Evolutionary conservation across 192 early-diverging fungal genomes (phyloP).

Genomic region (Funneliformis geosporum): DNA sequence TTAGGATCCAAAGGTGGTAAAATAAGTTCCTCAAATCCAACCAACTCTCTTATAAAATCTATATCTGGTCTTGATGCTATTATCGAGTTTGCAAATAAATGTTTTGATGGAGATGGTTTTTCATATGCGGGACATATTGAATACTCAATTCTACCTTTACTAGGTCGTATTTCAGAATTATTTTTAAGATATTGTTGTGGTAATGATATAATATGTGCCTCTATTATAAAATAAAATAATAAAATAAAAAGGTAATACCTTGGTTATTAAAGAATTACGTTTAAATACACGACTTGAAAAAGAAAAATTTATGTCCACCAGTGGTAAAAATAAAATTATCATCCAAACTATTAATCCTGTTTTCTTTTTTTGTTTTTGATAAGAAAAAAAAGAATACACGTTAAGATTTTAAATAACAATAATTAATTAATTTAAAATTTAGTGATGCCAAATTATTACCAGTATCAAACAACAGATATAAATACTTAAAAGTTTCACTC

Average conservation of each 20-base stretch:
- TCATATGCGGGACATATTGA: conserved; percentile 35
- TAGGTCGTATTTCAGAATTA: background rate
- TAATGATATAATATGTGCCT: conserved; percentile 61
- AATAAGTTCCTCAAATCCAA: conserved; percentile 36
- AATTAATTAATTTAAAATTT: background rate
- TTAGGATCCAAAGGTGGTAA: conserved; percentile 37
- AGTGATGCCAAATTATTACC: conserved; percentile 43
- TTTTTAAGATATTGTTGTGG: conserved; percentile 32
- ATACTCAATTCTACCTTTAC: background rate
- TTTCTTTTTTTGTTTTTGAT: conserved; percentile 43
- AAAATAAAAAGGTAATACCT: background rate
- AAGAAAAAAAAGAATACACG: background rate
- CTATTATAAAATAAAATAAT: conserved; percentile 27
- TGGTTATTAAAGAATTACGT: background rate
- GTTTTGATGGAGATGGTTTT: conserved; percentile 17
- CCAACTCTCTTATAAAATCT: conserved; percentile 54
- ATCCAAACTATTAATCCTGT: conserved; percentile 69
- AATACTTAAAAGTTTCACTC: conserved; percentile 94
- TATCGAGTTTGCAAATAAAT: conserved; percentile 42
- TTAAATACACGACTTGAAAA: background rate
- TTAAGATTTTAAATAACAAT: background rate
- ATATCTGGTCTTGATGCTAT: conserved; percentile 44
- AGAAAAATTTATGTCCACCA: conserved; percentile 38
- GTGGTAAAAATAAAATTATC: conserved; percentile 90
- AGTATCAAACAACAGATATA: conserved; percentile 92